Conservation (phyloP, 768 basidiomycete genomes). For the Xerocomus potaroensis region DNA sequence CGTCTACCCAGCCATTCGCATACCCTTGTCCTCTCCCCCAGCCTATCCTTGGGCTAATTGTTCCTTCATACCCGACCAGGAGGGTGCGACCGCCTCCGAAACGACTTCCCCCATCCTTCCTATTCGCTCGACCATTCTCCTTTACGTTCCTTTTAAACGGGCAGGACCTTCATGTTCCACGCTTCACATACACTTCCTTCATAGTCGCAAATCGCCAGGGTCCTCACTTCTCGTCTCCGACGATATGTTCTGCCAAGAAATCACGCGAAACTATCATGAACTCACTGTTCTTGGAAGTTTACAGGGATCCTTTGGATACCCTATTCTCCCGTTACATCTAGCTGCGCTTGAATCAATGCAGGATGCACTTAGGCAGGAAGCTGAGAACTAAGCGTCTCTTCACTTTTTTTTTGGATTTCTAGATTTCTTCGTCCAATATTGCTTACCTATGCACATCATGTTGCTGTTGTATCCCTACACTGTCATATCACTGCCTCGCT, state of each 20-base stretch:
- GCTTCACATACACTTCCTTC: constrained; percentile 58
- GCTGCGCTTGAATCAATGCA: constrained; percentile 66
- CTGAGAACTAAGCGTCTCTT: constrained; percentile 10
- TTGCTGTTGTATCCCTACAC: constrained; percentile 28
- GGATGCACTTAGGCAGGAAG: constrained; percentile 32
- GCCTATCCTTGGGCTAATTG: constrained; percentile 21
- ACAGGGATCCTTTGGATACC: constrained; percentile 43
- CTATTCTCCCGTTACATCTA: constrained; percentile 67
- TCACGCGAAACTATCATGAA: constrained; percentile 67
- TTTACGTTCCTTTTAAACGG: constrained; percentile 47
- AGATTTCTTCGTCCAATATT: constrained; percentile 11
- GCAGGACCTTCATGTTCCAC: constrained; percentile 41
- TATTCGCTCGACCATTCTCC: constrained; percentile 51
- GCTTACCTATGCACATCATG: constrained; percentile 8
- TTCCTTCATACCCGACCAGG: constrained; percentile 33
- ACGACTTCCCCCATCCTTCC: constrained; percentile 46
- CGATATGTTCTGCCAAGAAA: constrained; percentile 42
- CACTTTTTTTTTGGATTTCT: constrained; percentile 5
- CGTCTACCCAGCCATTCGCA: constrained; percentile 38
- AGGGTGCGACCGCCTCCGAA: constrained; percentile 22
- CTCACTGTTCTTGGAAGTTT: constrained; percentile 54
- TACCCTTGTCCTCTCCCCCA: constrained; percentile 42
- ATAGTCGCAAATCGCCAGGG: constrained; percentile 39
- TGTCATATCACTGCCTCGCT: constrained; percentile 22
- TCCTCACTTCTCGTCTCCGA: constrained; percentile 36